phyloP scores from a whole-genome alignment of 2,329 filamentous ascomycete species.

The Arthrobotrys sinensis region DNA sequence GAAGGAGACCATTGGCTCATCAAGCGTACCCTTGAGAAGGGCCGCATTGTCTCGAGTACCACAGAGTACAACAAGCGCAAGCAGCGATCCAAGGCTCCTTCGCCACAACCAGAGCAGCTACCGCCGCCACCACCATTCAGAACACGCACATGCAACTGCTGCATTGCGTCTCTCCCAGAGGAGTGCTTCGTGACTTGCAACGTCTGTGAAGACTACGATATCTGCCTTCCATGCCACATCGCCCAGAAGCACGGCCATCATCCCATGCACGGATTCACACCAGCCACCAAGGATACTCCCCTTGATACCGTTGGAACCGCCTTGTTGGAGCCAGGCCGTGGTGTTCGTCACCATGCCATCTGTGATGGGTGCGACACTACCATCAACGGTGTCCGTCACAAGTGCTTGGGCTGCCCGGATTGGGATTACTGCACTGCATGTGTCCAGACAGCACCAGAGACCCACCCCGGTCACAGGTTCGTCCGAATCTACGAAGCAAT shows the following conservation, averaged over 20 bases:
- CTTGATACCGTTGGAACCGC: constrained; percentile 76
- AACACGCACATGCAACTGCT: constrained; percentile 80
- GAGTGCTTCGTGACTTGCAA: constrained; percentile 87
- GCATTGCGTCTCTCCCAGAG: constrained; percentile 76
- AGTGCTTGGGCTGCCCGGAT: constrained; percentile 96
- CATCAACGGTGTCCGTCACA: constrained; percentile 91
- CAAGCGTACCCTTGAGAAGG: constrained; percentile 85
- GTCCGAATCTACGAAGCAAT: constrained; percentile 83
- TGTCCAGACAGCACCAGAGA: constrained; percentile 74
- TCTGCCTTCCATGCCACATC: constrained; percentile 86
- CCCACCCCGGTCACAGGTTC: constrained; percentile 89
- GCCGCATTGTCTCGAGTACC: constrained; percentile 84
- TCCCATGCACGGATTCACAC: constrained; percentile 84
- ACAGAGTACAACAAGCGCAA: constrained; percentile 82
- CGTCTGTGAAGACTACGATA: constrained; percentile 88
- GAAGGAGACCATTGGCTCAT: constrained; percentile 91
- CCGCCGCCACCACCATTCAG: constrained; percentile 52
- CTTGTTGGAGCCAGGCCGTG: constrained; percentile 84
- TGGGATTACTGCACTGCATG: constrained; percentile 95
- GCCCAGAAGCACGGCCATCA: constrained; percentile 88
- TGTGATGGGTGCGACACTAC: constrained; percentile 94
- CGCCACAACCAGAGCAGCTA: constrained; percentile 56
- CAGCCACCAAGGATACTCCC: constrained; percentile 76
- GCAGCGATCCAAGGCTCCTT: constrained; percentile 62
- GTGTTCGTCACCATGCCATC: constrained; percentile 85